Conservation (phyloP, 768 basidiomycete species). For the Coprinellus micaceus region DNA sequence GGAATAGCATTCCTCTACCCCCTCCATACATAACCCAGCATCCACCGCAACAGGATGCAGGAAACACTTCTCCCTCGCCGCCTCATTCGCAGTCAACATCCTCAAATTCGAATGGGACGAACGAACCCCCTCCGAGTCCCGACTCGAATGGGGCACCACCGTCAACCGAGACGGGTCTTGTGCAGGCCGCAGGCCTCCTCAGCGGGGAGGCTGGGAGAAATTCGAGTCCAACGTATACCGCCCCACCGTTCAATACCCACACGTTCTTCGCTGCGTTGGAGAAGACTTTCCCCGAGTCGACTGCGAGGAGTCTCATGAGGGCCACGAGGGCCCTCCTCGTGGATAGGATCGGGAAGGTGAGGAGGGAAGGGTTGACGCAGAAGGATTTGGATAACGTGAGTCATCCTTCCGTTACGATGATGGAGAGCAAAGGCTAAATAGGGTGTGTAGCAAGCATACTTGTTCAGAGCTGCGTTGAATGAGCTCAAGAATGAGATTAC, state of each 20-base stretch:
- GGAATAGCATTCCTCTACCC: background rate
- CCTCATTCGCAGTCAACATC: conserved; percentile 1
- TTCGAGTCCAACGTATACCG: conserved; percentile 43
- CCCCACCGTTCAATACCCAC: conserved; percentile 83
- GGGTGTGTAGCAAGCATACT: conserved; percentile 77
- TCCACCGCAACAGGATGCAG: conserved; percentile 10
- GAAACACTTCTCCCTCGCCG: conserved; percentile 13
- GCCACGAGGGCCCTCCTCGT: conserved; percentile 78
- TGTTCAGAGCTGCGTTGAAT: conserved; percentile 89
- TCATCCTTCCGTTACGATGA: conserved; percentile 10
- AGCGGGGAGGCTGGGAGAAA: conserved; percentile 10
- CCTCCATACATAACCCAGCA: background rate
- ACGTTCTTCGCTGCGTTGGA: conserved; percentile 70
- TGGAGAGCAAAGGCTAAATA: background rate
- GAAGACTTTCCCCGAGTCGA: conserved; percentile 67
- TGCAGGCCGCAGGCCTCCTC: background rate
- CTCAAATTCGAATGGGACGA: background rate
- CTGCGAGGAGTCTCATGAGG: conserved; percentile 78
- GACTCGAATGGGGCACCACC: conserved; percentile 11
- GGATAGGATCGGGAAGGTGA: conserved; percentile 68
- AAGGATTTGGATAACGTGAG: conserved; percentile 84
- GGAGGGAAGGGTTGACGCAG: conserved; percentile 63
- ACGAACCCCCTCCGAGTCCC: conserved; percentile 4
- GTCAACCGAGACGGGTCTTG: background rate
- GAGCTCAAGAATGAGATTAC: conserved; percentile 86